Percentiles rank a stretch among this genome's conserved stretches.
These are phyloP conservation scores for Sungouiozyma intestinalis DNA, from an alignment of 805 yeast genomes.

Conservation along the genomic window DNA sequence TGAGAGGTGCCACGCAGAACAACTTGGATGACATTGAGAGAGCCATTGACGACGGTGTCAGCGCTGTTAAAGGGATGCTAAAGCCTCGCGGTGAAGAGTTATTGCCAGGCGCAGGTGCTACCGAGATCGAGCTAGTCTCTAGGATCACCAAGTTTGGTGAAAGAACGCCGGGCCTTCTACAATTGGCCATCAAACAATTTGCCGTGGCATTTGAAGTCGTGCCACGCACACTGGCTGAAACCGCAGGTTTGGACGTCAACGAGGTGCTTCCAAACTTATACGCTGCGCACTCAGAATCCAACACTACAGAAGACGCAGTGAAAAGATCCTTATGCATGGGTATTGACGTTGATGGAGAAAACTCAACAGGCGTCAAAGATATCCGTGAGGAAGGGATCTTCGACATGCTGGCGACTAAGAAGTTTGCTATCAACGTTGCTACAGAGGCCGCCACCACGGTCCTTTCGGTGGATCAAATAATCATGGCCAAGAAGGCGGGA, in stretches of 20 bases:
- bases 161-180: slow-evolving; percentile 84
- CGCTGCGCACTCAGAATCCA: slow-evolving; percentile 60
- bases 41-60: slow-evolving; percentile 94
- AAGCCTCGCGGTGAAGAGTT: slow-evolving; percentile 68
- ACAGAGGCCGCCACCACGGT: slow-evolving; percentile 86
- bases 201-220: slow-evolving; percentile 92
- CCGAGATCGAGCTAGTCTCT: slow-evolving; percentile 79
- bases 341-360: slow-evolving; percentile 71
- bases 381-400: slow-evolving; percentile 58
- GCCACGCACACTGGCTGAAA: slow-evolving; percentile 88
- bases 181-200: slow-evolving; percentile 86
- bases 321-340: slow-evolving; percentile 37
- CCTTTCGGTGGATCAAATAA: slow-evolving; percentile 62
- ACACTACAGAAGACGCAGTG: slow-evolving; percentile 7
- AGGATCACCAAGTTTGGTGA: slow-evolving; percentile 80
- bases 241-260: slow-evolving; percentile 84
- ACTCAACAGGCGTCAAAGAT: slow-evolving; percentile 59
- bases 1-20: slow-evolving; percentile 95
- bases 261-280: slow-evolving; percentile 84
- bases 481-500: slow-evolving; percentile 98
- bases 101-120: slow-evolving; percentile 94
- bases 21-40: slow-evolving; percentile 90
- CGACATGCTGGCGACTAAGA: slow-evolving; percentile 73
- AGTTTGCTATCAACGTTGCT: slow-evolving; percentile 83
- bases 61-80: slow-evolving; percentile 79